These are phyloP conservation scores for Thielaviopsis musarum DNA, from an alignment of 2,329 filamentous ascomycete species.

Conservation along the genomic window DNA sequence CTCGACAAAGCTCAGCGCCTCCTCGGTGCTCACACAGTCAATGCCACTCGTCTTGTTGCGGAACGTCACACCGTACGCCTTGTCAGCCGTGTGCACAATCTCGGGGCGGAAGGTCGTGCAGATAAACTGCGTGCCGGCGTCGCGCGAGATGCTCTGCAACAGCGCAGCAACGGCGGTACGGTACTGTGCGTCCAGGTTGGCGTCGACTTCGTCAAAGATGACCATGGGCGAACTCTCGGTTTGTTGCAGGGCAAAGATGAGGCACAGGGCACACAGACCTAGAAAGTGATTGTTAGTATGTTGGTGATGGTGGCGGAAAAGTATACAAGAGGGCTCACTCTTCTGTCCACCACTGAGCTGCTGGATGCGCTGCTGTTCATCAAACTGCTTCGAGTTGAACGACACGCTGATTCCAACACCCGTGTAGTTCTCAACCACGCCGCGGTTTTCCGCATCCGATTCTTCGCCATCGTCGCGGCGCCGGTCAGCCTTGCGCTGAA, in stretches of 20 bases:
- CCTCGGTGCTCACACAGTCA: conserved; percentile 72
- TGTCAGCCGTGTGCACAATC: conserved; percentile 88
- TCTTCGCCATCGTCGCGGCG: conserved; percentile 41
- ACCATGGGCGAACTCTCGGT: conserved; percentile 97
- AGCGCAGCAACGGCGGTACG: conserved; percentile 87
- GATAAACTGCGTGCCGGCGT: conserved; percentile 67
- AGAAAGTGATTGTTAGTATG: conserved; percentile 14
- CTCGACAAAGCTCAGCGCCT: conserved; percentile 86
- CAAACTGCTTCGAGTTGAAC: conserved; percentile 89
- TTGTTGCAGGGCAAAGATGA: conserved; percentile 97
- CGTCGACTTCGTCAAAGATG: conserved; percentile 97
- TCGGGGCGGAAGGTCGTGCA: conserved; percentile 97
- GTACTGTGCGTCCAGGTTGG: conserved; percentile 95
- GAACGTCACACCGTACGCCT: conserved; percentile 94
- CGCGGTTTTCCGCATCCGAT: conserved; percentile 51
- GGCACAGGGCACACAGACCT: conserved; percentile 89
- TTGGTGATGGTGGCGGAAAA: not conserved
- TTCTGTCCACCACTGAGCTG: conserved; percentile 96
- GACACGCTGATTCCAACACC: conserved; percentile 94
- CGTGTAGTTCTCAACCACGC: conserved; percentile 81
- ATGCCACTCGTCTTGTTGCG: conserved; percentile 88
- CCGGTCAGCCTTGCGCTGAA: conserved; percentile 75
- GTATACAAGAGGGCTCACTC: conserved; percentile 42
- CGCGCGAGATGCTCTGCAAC: conserved; percentile 58
- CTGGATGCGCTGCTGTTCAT: conserved; percentile 95